Conservation (phyloP, 2,329 filamentous ascomycete species). For the Ampelomyces quisqualis region DNA sequence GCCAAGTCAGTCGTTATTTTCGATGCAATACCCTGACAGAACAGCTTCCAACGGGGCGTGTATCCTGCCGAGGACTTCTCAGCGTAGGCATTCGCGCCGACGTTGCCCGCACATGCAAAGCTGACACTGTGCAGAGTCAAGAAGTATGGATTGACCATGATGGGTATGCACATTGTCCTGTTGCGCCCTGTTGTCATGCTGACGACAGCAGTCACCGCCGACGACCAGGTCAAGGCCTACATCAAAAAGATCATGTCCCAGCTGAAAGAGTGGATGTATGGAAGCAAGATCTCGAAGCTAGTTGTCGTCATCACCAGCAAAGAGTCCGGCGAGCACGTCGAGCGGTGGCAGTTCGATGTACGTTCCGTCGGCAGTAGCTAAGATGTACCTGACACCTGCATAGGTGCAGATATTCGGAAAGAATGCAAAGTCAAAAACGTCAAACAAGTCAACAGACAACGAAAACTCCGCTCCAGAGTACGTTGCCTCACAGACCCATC, state of each 20-base stretch:
- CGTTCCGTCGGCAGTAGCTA: conserved; percentile 28
- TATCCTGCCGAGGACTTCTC: conserved; percentile 97
- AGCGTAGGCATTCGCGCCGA: conserved; percentile 58
- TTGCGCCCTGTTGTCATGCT: conserved; percentile 8
- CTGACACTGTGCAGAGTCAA: conserved; percentile 65
- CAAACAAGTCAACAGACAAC: conserved; percentile 59
- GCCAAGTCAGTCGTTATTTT: too few relatives aligned
- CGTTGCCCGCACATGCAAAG: not conserved
- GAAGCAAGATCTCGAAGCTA: conserved; percentile 94
- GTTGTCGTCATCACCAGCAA: conserved; percentile 97
- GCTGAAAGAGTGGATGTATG: conserved; percentile 95
- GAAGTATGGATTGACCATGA: conserved; percentile 99
- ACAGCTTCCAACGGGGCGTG: conserved; percentile 80
- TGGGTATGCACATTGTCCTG: conserved; percentile 55
- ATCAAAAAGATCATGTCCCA: conserved; percentile 99
- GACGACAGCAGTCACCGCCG: conserved; percentile 69
- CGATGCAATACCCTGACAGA: too few relatives aligned
- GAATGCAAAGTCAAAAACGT: conserved; percentile 51
- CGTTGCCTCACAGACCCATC: conserved; percentile 18
- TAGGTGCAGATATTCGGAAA: conserved; percentile 61
- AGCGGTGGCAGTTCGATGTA: conserved; percentile 98
- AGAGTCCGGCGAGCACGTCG: conserved; percentile 92
- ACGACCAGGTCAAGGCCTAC: conserved; percentile 98
- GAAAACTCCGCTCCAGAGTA: conserved; percentile 67
- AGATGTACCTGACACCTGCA: not conserved